Evolutionary conservation across 2,329 filamentous ascomycete species (phyloP).

Genomic region (Cercospora brassicicola): DNA sequence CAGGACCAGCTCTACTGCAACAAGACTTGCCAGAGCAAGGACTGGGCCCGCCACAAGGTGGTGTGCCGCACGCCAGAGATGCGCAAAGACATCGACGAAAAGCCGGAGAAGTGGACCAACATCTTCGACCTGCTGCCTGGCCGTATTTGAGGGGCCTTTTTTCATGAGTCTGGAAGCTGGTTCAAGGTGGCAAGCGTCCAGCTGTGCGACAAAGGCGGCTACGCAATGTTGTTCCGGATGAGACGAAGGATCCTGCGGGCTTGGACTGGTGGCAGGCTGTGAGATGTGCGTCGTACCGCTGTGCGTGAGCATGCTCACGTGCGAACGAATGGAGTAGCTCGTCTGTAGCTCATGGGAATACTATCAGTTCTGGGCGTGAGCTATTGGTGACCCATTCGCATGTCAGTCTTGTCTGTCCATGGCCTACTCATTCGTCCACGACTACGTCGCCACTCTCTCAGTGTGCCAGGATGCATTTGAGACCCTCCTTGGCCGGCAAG

Average conservation of each 20-base stretch:
- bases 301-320: background rate
- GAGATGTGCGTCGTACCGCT: background rate
- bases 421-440: background rate
- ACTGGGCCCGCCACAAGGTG: constrained; percentile 9
- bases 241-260: background rate
- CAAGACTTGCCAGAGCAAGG: constrained; percentile 11
- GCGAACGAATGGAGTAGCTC: background rate
- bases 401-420: background rate
- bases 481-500: background rate
- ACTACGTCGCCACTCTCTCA: background rate
- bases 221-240: background rate
- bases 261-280: background rate
- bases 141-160: background rate
- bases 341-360: background rate
- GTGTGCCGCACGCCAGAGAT: constrained; percentile 9
- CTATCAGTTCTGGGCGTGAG: background rate
- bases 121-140: background rate
- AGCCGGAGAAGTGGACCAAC: constrained; percentile 6
- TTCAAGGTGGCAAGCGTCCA: background rate
- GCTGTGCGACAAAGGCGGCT: background rate
- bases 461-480: background rate
- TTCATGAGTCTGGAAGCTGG: background rate
- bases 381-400: background rate
- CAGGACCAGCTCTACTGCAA: constrained; percentile 11
- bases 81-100: background rate